These are phyloP conservation scores for Trichosporon sp. DNA, from an alignment of 1,284 basidiomycete genomes.

Conservation along the genomic window DNA sequence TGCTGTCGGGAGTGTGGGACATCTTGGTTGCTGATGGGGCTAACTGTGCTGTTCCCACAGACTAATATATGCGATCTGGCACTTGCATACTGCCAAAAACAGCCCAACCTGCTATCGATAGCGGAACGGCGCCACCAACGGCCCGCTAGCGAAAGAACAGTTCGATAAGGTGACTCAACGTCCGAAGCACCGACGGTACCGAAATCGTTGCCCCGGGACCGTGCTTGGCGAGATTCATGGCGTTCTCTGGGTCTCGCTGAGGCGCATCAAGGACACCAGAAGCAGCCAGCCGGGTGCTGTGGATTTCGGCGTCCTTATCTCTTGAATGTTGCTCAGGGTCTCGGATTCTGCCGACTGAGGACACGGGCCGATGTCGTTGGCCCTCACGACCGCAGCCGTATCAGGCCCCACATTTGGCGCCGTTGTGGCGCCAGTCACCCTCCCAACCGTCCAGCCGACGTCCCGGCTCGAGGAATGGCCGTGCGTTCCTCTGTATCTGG, in stretches of 20 bases:
- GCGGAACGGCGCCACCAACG: neutral
- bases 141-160: neutral
- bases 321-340: conserved; percentile 1
- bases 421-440: neutral
- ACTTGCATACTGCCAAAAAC: neutral
- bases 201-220: neutral
- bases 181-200: neutral
- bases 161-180: neutral
- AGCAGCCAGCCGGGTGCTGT: conserved; percentile 3
- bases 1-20: neutral
- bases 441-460: neutral
- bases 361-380: neutral
- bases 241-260: neutral
- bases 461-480: neutral
- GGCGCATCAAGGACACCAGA: neutral
- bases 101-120: neutral
- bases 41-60: neutral
- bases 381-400: neutral
- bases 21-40: conserved; percentile 5
- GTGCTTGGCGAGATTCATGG: neutral
- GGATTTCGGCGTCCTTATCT: conserved; percentile 9
- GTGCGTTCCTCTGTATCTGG: neutral
- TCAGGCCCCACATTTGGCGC: neutral
- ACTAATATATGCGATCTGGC: neutral
- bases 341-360: neutral